Evolutionary conservation across 306 rosid species (phyloP).

Genomic region (Rubus idaeus): DNA sequence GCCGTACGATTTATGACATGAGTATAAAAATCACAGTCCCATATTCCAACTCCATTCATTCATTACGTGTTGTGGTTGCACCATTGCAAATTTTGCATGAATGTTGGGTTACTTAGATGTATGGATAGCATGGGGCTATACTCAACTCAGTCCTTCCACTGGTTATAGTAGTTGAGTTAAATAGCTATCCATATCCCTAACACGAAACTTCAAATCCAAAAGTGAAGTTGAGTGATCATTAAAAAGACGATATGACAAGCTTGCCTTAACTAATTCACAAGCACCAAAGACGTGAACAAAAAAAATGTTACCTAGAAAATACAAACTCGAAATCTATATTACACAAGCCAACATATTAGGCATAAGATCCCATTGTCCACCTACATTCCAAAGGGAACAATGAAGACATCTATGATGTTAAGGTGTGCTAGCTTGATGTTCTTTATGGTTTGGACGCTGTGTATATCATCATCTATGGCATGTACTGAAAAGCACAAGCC

Average conservation of each 20-base stretch:
- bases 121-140: background rate
- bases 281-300: constrained; percentile 38
- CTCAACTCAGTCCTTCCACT: background rate
- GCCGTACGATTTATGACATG: background rate
- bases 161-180: background rate
- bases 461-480: constrained; percentile 35
- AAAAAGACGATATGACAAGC: constrained; percentile 11
- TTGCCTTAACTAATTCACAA: constrained; percentile 36
- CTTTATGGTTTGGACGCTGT: constrained; percentile 35
- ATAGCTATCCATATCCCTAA: background rate
- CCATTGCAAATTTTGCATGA: background rate
- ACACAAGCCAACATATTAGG: constrained; percentile 4
- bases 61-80: background rate
- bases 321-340: constrained; percentile 20
- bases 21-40: background rate
- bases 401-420: constrained; percentile 35
- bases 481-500: constrained; percentile 21
- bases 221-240: constrained; percentile 9
- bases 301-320: constrained; percentile 27
- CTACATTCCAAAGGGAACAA: constrained; percentile 27
- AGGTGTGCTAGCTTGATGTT: constrained; percentile 29
- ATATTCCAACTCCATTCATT: background rate
- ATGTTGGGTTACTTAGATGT: background rate
- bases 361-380: constrained; percentile 5
- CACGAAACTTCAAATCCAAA: background rate